Conservation (phyloP, 1,139 yeast species). For the Lodderomyces theae region DNA sequence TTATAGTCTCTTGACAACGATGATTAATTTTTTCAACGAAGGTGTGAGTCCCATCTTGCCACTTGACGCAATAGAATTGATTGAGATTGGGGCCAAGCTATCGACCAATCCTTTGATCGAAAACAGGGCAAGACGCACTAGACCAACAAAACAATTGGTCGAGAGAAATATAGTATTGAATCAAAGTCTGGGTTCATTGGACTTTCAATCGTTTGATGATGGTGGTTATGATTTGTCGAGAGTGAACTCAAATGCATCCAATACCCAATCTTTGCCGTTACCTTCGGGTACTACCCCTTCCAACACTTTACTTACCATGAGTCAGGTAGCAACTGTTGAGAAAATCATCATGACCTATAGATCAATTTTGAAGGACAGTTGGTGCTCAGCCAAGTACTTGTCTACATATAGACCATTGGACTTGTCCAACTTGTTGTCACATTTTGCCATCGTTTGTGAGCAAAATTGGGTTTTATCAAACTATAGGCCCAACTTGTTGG, state of each 20-base stretch:
- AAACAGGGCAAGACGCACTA: conserved; percentile 16
- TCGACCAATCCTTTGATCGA: conserved; percentile 37
- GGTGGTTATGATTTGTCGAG: conserved; percentile 52
- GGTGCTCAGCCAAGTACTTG: conserved; percentile 39
- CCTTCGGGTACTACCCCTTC: conserved; percentile 43
- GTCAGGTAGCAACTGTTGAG: conserved; percentile 43
- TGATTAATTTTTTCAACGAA: conserved; percentile 76
- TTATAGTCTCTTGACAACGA: conserved; percentile 57
- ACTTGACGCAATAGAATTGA: conserved; percentile 57
- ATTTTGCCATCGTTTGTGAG: conserved; percentile 41
- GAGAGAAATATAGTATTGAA: conserved; percentile 42
- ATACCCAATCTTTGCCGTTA: conserved; percentile 37
- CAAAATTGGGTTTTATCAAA: conserved; percentile 48
- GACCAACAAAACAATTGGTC: conserved; percentile 35
- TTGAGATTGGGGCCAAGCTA: conserved; percentile 61
- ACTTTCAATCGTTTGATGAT: conserved; percentile 42
- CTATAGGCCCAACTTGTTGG: conserved; percentile 55
- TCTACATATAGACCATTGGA: conserved; percentile 31
- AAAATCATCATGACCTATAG: conserved; percentile 48
- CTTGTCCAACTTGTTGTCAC: conserved; percentile 27
- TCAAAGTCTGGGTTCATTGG: conserved; percentile 16
- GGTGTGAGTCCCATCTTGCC: conserved; percentile 59
- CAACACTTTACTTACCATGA: conserved; percentile 34
- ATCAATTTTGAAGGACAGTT: conserved; percentile 48
- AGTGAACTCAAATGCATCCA: conserved; percentile 44